Percentiles rank a stretch among this genome's conserved stretches.
phyloP scores from a whole-genome alignment of 2,329 filamentous ascomycete genomes.

The Arthroderma sp. region DNA sequence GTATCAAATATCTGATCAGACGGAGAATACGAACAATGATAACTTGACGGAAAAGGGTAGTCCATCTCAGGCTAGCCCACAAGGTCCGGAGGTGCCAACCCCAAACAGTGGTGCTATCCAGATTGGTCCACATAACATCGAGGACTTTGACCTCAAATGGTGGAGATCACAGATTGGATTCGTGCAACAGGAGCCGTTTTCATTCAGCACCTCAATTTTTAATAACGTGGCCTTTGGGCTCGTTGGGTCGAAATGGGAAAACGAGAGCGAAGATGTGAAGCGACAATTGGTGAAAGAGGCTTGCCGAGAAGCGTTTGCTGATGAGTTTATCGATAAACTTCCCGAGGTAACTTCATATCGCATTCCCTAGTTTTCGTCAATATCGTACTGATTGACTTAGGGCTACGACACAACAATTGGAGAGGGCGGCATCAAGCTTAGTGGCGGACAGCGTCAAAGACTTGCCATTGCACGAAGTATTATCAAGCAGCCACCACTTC shows the following conservation, averaged over 20 bases:
- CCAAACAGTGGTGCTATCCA: constrained; percentile 35
- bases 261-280: constrained; percentile 21
- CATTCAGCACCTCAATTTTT: constrained; percentile 54
- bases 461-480: constrained; percentile 63
- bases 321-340: constrained; percentile 54
- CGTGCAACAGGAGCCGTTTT: constrained; percentile 55
- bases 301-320: constrained; percentile 54
- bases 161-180: constrained; percentile 47
- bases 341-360: constrained; percentile 28
- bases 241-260: constrained; percentile 23
- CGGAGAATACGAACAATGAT: constrained; percentile 1
- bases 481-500: constrained; percentile 50
- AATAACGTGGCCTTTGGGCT: constrained; percentile 51
- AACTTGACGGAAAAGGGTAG: not conserved
- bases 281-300: constrained; percentile 46
- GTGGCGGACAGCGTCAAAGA: constrained; percentile 75
- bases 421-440: constrained; percentile 63
- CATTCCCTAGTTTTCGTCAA: not conserved
- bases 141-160: constrained; percentile 48
- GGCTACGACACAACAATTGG: constrained; percentile 64
- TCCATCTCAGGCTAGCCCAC: too few relatives aligned
- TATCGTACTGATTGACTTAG: constrained; percentile 19
- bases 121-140: constrained; percentile 41
- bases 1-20: constrained; percentile 21
- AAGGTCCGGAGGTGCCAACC: not conserved